phyloP scores from a whole-genome alignment of 306 rosid genomes.

The Dalbergia cochinchinensis region DNA sequence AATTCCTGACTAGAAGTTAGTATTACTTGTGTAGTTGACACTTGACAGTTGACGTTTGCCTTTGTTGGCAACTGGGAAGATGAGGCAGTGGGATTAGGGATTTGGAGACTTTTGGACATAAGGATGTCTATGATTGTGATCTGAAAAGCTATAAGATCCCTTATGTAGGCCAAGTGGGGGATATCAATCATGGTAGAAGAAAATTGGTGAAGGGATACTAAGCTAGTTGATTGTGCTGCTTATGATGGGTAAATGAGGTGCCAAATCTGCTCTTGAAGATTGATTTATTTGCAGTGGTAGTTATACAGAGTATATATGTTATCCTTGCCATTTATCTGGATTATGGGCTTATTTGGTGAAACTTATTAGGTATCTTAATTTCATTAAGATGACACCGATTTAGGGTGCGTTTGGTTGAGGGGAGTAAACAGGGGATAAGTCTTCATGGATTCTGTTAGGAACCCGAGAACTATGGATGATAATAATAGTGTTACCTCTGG shows the following conservation, averaged over 20 bases:
- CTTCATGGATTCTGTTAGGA: too few species aligned
- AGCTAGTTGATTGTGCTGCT: conserved; percentile 1
- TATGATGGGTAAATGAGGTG: not conserved
- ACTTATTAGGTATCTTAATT: not conserved
- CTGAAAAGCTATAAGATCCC: not conserved
- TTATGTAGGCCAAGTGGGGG: not conserved
- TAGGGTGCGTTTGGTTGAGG: too few species aligned
- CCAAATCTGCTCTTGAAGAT: conserved; percentile 4
- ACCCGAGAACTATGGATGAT: too few species aligned
- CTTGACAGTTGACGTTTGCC: not conserved
- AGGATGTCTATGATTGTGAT: not conserved
- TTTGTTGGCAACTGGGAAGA: conserved; percentile 1
- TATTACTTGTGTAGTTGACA: conserved; percentile 8
- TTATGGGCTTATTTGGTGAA: not conserved
- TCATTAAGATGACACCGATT: not conserved
- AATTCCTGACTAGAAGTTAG: not conserved
- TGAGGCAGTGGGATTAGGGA: not conserved
- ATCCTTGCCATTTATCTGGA: conserved; percentile 9
- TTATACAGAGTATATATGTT: not conserved
- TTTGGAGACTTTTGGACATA: not conserved
- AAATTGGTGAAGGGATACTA: not conserved
- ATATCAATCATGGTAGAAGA: not conserved
- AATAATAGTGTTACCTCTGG: too few species aligned
- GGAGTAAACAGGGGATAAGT: too few species aligned
- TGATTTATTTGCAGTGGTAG: conserved; percentile 8